Conservation (phyloP, 2,329 filamentous ascomycete genomes). For the Tolypocladium ophioglossoides region DNA sequence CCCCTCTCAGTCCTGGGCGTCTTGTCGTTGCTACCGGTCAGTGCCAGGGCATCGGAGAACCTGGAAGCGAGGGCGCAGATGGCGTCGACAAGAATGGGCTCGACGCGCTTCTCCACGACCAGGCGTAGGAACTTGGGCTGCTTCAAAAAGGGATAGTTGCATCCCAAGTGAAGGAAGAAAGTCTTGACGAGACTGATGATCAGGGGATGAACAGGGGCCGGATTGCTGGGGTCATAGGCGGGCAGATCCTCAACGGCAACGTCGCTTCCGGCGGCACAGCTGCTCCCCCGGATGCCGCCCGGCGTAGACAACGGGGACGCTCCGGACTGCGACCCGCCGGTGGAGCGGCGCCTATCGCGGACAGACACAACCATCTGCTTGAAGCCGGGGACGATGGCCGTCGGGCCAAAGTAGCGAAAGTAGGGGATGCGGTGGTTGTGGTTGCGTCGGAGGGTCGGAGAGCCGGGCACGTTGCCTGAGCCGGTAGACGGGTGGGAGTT, state of each 20-base stretch:
- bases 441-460: slow-evolving; percentile 36
- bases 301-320: slow-evolving; percentile 36
- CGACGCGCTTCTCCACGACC: slow-evolving; percentile 69
- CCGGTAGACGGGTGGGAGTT: slow-evolving; percentile 3
- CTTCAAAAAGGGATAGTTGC: slow-evolving; percentile 76
- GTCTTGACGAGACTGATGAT: slow-evolving; percentile 68
- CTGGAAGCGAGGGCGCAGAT: slow-evolving; percentile 74
- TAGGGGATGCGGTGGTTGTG: slow-evolving; percentile 66
- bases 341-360: slow-evolving; percentile 52
- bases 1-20: slow-evolving; percentile 57
- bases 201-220: slow-evolving; percentile 59
- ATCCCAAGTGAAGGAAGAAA: slow-evolving; percentile 75
- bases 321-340: slow-evolving; percentile 44
- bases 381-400: slow-evolving; percentile 82
- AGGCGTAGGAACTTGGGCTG: slow-evolving; percentile 62
- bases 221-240: slow-evolving; percentile 65
- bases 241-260: slow-evolving; percentile 47
- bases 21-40: slow-evolving; percentile 36
- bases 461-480: slow-evolving; percentile 19
- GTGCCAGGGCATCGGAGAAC: slow-evolving; percentile 54
- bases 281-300: slow-evolving; percentile 24
- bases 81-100: slow-evolving; percentile 77
- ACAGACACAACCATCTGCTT: slow-evolving; percentile 86
- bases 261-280: slow-evolving; percentile 31
- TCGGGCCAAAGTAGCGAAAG: slow-evolving; percentile 84